These are phyloP conservation scores for Apiospora malaysiana DNA, from an alignment of 2,329 filamentous ascomycete species.

Conservation along the genomic window DNA sequence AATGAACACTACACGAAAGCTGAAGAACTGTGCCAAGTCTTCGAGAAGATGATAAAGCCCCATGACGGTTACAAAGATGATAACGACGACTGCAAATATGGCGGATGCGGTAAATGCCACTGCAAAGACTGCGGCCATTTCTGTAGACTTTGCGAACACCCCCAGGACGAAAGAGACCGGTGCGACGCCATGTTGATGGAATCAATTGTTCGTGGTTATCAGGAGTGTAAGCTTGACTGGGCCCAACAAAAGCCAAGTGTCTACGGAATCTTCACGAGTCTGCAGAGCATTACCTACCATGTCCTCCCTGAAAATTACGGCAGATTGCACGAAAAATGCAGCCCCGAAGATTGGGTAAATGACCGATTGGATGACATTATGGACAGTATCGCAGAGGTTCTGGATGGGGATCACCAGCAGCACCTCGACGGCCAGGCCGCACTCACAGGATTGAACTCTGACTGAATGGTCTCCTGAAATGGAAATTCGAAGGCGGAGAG, in stretches of 20 bases:
- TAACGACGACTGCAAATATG: background rate
- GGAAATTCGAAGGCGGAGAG: too few species aligned
- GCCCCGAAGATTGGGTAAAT: background rate
- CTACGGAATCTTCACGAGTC: too few species aligned
- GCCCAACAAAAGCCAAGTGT: too few species aligned
- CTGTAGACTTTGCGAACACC: background rate
- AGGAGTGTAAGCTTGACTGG: background rate
- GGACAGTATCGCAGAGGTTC: background rate
- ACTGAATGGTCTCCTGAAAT: background rate
- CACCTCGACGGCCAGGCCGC: background rate
- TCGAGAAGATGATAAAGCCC: background rate
- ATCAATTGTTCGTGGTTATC: background rate
- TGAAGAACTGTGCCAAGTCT: background rate
- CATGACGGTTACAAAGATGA: background rate
- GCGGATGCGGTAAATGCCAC: background rate
- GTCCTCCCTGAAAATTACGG: too few species aligned
- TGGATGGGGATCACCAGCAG: background rate
- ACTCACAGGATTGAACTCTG: background rate
- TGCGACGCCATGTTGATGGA: background rate
- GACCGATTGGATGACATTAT: background rate
- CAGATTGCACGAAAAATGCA: background rate
- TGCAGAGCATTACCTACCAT: too few species aligned
- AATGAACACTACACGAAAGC: background rate
- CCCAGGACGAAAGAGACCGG: background rate
- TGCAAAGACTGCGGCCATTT: background rate